Percentiles rank a stretch among this genome's conserved stretches.
Conservation (phyloP, 2,329 filamentous ascomycete species). For the Diaporthe caulivora region DNA sequence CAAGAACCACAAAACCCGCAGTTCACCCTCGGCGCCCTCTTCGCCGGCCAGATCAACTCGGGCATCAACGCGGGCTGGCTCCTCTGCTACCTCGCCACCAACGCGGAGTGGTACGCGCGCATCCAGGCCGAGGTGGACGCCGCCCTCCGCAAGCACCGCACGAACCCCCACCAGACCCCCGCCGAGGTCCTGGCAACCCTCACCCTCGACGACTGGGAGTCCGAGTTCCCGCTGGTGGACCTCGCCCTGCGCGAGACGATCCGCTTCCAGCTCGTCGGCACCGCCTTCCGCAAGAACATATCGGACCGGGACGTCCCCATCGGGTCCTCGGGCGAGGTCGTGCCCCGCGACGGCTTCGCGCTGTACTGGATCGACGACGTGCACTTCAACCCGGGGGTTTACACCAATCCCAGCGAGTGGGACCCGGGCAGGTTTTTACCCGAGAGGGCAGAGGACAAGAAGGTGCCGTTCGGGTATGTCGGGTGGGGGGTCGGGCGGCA, state of each 20-base stretch:
- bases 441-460: constrained; percentile 59
- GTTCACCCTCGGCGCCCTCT: constrained; percentile 66
- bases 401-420: constrained; percentile 61
- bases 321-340: constrained; percentile 56
- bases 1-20: constrained; percentile 36
- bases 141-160: constrained; percentile 57
- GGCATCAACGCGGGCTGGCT: constrained; percentile 68
- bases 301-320: constrained; percentile 59
- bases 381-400: constrained; percentile 61
- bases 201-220: constrained; percentile 66
- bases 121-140: constrained; percentile 61
- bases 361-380: constrained; percentile 61
- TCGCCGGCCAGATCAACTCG: constrained; percentile 69
- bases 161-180: constrained; percentile 45
- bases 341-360: constrained; percentile 62
- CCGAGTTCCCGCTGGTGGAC: constrained; percentile 65
- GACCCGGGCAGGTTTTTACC: constrained; percentile 63
- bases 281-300: constrained; percentile 64
- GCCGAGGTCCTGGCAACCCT: constrained; percentile 57
- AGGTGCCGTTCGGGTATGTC: constrained; percentile 46
- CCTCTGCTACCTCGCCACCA: constrained; percentile 60
- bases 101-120: constrained; percentile 59
- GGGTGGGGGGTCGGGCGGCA: constrained; percentile 54
- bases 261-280: constrained; percentile 61
- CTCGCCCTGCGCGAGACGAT: constrained; percentile 66